phyloP scores from a whole-genome alignment of 2,329 filamentous ascomycete species.

The Graphiopsis chlorocephala region DNA sequence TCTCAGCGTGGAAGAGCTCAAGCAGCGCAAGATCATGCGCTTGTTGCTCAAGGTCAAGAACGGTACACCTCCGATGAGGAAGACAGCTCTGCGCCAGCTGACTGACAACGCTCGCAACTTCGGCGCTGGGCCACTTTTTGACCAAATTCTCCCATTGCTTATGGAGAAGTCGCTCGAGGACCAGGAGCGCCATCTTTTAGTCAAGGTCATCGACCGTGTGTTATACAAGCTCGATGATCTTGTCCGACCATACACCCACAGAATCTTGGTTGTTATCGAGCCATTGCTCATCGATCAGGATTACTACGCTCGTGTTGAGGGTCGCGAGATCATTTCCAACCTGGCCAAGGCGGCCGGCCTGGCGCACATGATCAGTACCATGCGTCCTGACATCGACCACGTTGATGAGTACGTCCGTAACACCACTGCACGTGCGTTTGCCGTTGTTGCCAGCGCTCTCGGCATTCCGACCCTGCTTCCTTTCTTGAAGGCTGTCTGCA shows the following conservation, averaged over 20 bases:
- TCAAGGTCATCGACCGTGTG: constrained; percentile 98
- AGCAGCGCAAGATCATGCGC: constrained; percentile 98
- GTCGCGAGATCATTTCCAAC: constrained; percentile 98
- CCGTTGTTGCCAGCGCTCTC: constrained; percentile 91
- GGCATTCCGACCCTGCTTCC: constrained; percentile 93
- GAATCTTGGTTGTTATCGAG: constrained; percentile 97
- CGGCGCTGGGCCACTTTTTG: constrained; percentile 89
- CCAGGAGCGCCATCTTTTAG: constrained; percentile 93
- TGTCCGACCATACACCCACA: constrained; percentile 94
- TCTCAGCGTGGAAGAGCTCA: constrained; percentile 90
- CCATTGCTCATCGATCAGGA: constrained; percentile 99
- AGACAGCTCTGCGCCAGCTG: constrained; percentile 93
- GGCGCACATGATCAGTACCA: constrained; percentile 98
- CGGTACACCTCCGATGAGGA: constrained; percentile 96
- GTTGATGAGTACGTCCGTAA: constrained; percentile 98
- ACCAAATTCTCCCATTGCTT: constrained; percentile 91
- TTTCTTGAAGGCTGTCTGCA: constrained; percentile 91
- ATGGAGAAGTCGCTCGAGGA: constrained; percentile 99
- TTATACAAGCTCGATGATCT: constrained; percentile 98
- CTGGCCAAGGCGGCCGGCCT: constrained; percentile 93
- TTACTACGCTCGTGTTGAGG: constrained; percentile 97
- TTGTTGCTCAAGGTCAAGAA: constrained; percentile 98
- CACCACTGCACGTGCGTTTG: constrained; percentile 94
- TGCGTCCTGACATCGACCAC: constrained; percentile 98
- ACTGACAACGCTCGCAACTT: constrained; percentile 97